Evolutionary conservation across 1,284 basidiomycete species (phyloP), one percentile per base, ranked within the genome.

Genomic region (Malassezia furfur): DNA sequence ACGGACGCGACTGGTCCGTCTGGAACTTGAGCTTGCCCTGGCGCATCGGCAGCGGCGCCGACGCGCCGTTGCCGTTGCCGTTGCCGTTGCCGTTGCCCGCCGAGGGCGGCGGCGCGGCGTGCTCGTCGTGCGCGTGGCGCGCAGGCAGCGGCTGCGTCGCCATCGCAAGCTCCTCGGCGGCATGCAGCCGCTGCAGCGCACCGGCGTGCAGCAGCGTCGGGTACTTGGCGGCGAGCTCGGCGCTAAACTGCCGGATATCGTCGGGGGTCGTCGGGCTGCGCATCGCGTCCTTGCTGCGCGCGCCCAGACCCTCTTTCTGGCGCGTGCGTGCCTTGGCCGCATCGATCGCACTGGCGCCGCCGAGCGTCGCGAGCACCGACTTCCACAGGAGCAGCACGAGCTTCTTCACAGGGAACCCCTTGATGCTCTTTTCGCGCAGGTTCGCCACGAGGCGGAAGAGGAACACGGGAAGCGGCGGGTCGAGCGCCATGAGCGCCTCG

Each of bases 1-100:
- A 99, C 1, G 94, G 94, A 8, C 88, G 81, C 32, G 79, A 84
- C 72, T 94, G 94, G 74, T 99, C 94, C 0, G 94, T 99, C 76
- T 98, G 94, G 76, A 91, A 99, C 72, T 96, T 91, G 72, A 93
- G 90, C 76, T 96, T 96, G 79, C 96, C 96, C 8, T 88, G 89
- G 71, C 93, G 94, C 47, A 48, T 25, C 7, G 45, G 30, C 21
- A 19, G 35, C 30, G 45, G 30, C 31, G 15, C 17, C 14, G 11
- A 19, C 10, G n/a, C 2, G 6, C 17, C 11, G 25, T 21, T 6
- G 12, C 22, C 12, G 5, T 9, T 22, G 5, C 14, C 14, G 19
- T 15, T 22, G 37, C n/a, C 37, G 25, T 37, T 22, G 12, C 9
- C 37, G n/a, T 38, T 5, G 9, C 8, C 17, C 32, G 10, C 17